Evolutionary conservation across 2,329 filamentous ascomycete species (phyloP), one percentile per base, ranked within the genome.

Genomic region (Phyllosticta ampelicida): DNA sequence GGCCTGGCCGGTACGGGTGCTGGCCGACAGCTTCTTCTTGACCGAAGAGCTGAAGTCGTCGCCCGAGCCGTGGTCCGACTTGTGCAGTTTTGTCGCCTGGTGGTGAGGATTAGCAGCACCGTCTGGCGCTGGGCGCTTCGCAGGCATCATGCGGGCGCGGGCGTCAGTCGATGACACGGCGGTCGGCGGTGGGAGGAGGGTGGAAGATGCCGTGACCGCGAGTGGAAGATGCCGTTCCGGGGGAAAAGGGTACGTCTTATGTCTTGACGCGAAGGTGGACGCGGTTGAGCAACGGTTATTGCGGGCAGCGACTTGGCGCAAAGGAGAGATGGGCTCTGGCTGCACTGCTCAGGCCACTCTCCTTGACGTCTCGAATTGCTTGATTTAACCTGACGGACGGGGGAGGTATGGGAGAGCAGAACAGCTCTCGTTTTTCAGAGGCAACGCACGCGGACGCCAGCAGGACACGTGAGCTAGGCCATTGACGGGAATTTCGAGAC

Each of bases 1-100:
- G 29, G 89, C 89, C 74, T 95, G 89, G 9, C 89, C 89, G 0
- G 89, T 95, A 59, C 83, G 76, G 62, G 78, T 79, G 56, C 79
- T 81, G 59, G 74, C 74, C 55, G 75, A 72, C 56, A 82, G 71
- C 65, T 78, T 78, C 71, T 81, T 80, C 71, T 77, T 80, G 54
- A 72, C 69, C 10, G 64, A 66, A 58, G 63, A 65, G 9, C 69
- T 72, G 61, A 71, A 72, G 63, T 72, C 70, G 56, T 61, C 65
- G 26, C 61, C 56, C 30, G 61, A 51, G 54, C 57, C 59, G 19
- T 68, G 65, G 60, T 72, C 70, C 61, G 68, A 61, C 57, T 71
- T 70, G 63, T 69, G 68, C 51, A 69, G 64, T 64, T 72, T 72
- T 11, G 18, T 18, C 26, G 54, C 18, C 11, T 36, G 48, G 48